Percentiles rank a stretch among this genome's conserved stretches.
Evolutionary conservation across 495 filamentous ascomycete genomes (phyloP).

Genomic region (Xylaria sp.): DNA sequence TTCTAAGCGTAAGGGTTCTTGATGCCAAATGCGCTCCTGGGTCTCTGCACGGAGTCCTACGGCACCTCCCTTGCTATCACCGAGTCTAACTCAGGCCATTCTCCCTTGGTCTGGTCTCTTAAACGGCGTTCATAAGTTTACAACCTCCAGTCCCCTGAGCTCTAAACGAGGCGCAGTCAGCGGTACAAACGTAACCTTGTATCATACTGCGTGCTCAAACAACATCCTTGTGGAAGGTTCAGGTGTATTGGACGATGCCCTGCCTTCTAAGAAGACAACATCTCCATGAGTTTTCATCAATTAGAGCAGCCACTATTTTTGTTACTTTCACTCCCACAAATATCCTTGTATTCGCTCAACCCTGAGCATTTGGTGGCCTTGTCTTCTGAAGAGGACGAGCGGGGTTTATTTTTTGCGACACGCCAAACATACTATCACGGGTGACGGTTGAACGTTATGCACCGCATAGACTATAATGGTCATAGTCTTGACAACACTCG

Average conservation of each 20-base stretch:
- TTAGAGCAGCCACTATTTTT: constrained; percentile 1
- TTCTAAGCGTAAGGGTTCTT: constrained; percentile 2
- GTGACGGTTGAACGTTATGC: background rate
- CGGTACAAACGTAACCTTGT: background rate
- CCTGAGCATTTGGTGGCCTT: constrained; percentile 11
- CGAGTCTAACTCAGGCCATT: background rate
- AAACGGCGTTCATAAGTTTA: background rate
- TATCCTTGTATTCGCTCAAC: constrained; percentile 23
- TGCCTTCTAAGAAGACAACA: background rate
- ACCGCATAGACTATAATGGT: constrained; percentile 6
- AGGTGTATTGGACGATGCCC: background rate
- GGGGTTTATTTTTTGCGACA: constrained; percentile 14
- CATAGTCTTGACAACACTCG: background rate
- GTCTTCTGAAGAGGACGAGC: background rate
- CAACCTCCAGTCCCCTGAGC: background rate
- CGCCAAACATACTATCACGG: constrained; percentile 9
- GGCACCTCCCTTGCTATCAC: background rate
- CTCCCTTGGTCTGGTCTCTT: background rate
- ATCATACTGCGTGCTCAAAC: background rate
- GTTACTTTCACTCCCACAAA: constrained; percentile 18
- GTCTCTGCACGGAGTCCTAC: constrained; percentile 11
- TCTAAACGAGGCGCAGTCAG: background rate
- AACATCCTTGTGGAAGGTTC: background rate
- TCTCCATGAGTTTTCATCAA: background rate
- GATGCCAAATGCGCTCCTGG: constrained; percentile 10